A percentile compares a stretch with the other conserved stretches of the same genome.
phyloP scores from a whole-genome alignment of 768 basidiomycete genomes.

The Gloeophyllum trabeum region DNA sequence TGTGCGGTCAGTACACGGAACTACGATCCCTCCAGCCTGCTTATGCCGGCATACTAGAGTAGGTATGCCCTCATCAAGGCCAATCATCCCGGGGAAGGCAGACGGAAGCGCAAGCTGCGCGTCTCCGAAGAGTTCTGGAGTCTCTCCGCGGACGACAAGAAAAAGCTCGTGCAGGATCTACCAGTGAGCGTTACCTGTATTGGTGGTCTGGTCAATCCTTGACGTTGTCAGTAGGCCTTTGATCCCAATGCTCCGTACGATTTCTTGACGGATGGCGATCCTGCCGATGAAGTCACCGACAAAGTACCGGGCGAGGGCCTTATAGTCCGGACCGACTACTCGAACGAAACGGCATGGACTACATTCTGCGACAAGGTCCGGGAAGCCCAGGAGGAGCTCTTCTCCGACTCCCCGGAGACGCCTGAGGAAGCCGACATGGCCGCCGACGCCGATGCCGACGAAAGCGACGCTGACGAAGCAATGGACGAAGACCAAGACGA shows the following conservation, averaged over 20 bases:
- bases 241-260: too few relatives aligned
- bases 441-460: constrained; percentile 3
- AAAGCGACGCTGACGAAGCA: constrained; percentile 14
- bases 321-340: constrained; percentile 64
- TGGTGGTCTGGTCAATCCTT: not conserved
- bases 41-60: too few relatives aligned
- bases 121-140: constrained; percentile 41
- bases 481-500: constrained; percentile 11
- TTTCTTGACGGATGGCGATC: constrained; percentile 35
- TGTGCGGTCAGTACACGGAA: too few relatives aligned
- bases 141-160: constrained; percentile 14
- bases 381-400: constrained; percentile 48
- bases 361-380: constrained; percentile 37
- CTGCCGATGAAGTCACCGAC: constrained; percentile 33
- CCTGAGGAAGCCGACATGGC: not conserved
- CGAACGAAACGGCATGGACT: constrained; percentile 56
- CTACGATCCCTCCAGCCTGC: too few relatives aligned
- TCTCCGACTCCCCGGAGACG: constrained; percentile 5
- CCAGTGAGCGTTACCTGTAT: not conserved
- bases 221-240: too few relatives aligned
- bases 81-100: constrained; percentile 38
- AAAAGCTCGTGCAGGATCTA: not conserved
- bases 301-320: constrained; percentile 44
- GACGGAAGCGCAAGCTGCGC: constrained; percentile 43
- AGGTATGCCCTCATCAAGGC: constrained; percentile 33